These are phyloP conservation scores for Metarhizium guizhouense DNA, from an alignment of 2,329 filamentous ascomycete genomes.

Conservation along the genomic window DNA sequence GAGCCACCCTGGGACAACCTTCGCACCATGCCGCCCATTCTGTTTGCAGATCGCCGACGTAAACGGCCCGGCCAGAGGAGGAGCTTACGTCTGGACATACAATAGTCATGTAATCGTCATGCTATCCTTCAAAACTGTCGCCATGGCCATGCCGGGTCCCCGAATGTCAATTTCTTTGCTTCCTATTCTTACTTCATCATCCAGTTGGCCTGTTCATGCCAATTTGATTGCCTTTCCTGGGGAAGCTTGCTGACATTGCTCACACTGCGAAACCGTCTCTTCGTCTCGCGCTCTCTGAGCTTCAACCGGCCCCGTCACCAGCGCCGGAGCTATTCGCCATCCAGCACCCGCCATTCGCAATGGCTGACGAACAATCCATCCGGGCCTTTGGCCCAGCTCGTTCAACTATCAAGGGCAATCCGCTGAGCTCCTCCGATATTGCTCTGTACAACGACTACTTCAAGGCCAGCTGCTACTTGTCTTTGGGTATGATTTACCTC, in stretches of 20 bases:
- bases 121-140: background rate
- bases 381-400: conserved; percentile 56
- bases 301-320: background rate
- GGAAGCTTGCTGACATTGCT: background rate
- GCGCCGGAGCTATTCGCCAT: background rate
- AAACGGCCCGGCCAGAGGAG: background rate
- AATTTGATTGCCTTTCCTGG: background rate
- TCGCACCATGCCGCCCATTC: background rate
- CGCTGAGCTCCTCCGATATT: conserved; percentile 57
- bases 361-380: conserved; percentile 44
- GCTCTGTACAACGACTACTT: conserved; percentile 65
- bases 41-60: background rate
- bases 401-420: conserved; percentile 52
- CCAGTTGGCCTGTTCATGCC: background rate
- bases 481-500: conserved; percentile 73
- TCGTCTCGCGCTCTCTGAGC: background rate
- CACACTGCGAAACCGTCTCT: background rate
- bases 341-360: conserved; percentile 10
- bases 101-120: conserved; percentile 3
- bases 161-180: background rate
- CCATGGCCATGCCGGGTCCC: background rate
- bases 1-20: conserved; percentile 2
- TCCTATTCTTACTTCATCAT: background rate
- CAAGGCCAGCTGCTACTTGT: conserved; percentile 65
- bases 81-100: background rate